Conservation (phyloP, 345 rosid species). For the Theobroma cacao region DNA sequence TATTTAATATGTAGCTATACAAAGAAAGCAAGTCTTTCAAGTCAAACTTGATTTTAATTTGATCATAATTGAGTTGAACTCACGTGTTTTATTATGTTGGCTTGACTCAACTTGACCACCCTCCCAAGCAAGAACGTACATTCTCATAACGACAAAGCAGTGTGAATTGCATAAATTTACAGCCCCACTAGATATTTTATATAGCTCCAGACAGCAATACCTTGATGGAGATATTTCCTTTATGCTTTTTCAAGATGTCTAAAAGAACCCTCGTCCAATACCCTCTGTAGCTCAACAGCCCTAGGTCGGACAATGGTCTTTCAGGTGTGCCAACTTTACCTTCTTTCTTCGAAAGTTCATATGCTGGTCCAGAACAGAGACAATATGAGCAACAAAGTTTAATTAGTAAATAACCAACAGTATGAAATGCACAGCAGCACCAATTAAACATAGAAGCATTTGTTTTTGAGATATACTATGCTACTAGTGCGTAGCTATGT, state of each 20-base stretch:
- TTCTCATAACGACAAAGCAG: not conserved
- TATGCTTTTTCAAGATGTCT: constrained; percentile 97
- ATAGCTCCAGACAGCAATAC: constrained; percentile 29
- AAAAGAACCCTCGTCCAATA: constrained; percentile 96
- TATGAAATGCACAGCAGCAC: not conserved
- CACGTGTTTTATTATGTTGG: not conserved
- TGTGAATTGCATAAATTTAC: not conserved
- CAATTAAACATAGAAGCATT: not conserved
- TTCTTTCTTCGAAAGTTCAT: constrained; percentile 98
- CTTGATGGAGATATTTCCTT: constrained; percentile 98
- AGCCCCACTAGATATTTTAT: not conserved
- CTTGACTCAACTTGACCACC: not conserved
- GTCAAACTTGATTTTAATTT: not conserved
- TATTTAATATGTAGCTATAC: not conserved
- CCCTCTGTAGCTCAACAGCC: constrained; percentile 92
- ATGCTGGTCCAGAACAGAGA: constrained; percentile 52
- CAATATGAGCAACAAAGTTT: constrained; percentile 5
- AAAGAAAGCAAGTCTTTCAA: not conserved
- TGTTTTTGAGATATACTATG: not conserved
- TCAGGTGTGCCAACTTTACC: constrained; percentile 99
- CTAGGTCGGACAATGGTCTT: constrained; percentile 97
- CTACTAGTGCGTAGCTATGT: not conserved
- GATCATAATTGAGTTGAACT: not conserved
- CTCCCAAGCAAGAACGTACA: not conserved
- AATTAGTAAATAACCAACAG: not conserved